phyloP scores from a whole-genome alignment of 768 basidiomycete genomes.

The button mushroom (Agaricus bisporus) region DNA sequence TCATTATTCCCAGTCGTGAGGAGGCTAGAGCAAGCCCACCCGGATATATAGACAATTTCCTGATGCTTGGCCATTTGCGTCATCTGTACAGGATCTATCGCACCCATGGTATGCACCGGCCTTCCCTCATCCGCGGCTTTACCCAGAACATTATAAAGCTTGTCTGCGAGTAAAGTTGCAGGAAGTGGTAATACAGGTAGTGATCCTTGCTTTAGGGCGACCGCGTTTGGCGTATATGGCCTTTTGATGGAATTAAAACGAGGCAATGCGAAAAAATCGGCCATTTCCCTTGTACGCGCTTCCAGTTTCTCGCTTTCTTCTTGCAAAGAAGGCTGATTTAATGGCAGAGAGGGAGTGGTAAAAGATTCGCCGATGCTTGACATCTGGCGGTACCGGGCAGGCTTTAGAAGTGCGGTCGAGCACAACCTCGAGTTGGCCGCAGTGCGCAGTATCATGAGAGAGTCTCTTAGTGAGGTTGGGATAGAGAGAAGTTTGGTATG shows the following conservation, averaged over 20 bases:
- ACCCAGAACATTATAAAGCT: slow-evolving; percentile 66
- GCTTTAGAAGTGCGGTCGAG: neutral
- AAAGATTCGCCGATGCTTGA: slow-evolving; percentile 25
- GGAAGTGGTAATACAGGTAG: slow-evolving; percentile 73
- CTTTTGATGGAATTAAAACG: slow-evolving; percentile 71
- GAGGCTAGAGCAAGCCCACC: slow-evolving; percentile 85
- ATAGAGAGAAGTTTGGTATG: neutral
- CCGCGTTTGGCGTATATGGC: slow-evolving; percentile 72
- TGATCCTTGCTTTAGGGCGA: slow-evolving; percentile 87
- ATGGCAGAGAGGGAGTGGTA: slow-evolving; percentile 35
- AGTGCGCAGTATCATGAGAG: slow-evolving; percentile 4
- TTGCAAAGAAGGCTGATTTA: slow-evolving; percentile 50
- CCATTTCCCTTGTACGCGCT: slow-evolving; percentile 55
- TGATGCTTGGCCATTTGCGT: slow-evolving; percentile 88
- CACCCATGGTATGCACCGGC: slow-evolving; percentile 89
- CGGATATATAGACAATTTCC: slow-evolving; percentile 87
- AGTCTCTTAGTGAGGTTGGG: neutral
- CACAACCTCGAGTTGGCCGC: slow-evolving; percentile 1
- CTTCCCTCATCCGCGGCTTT: slow-evolving; percentile 54
- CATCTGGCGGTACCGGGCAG: slow-evolving; percentile 5
- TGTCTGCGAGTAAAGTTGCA: slow-evolving; percentile 76
- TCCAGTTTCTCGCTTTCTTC: slow-evolving; percentile 57
- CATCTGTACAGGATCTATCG: slow-evolving; percentile 92
- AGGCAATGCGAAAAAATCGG: slow-evolving; percentile 68
- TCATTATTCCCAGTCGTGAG: slow-evolving; percentile 89